Evolutionary conservation across 1,284 basidiomycete genomes (phyloP).

Genomic region (Sanghuangporus sanghuang): DNA sequence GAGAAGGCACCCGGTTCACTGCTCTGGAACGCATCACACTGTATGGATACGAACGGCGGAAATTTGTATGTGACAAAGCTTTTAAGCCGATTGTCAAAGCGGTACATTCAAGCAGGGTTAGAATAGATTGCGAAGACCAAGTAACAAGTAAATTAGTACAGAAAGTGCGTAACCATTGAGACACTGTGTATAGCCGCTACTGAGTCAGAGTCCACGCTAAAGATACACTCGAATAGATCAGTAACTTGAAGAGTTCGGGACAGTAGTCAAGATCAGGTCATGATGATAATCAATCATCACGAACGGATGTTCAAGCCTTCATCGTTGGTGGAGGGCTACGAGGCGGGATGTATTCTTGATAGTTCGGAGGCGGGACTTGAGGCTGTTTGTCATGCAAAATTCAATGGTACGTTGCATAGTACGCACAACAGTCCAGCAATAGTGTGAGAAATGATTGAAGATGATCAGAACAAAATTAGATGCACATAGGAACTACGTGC

Average conservation of each 20-base stretch:
- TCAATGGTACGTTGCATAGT: neutral
- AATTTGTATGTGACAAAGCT: neutral
- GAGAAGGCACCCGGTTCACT: neutral
- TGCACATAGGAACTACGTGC: neutral
- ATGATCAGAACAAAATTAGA: neutral
- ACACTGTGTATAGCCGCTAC: neutral
- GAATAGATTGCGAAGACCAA: neutral
- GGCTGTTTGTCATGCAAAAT: neutral
- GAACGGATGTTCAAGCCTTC: neutral
- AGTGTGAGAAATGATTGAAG: neutral
- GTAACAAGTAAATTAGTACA: neutral
- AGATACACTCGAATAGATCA: neutral
- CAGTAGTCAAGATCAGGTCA: neutral
- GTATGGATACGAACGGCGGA: neutral
- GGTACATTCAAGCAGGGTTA: neutral
- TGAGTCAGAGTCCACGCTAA: neutral
- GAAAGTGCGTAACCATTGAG: neutral
- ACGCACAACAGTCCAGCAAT: neutral
- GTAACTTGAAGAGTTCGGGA: neutral
- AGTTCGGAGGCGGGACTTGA: neutral
- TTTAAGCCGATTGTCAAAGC: neutral
- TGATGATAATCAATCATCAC: neutral
- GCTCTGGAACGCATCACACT: neutral
- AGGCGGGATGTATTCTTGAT: neutral
- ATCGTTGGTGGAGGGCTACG: neutral